Percentiles rank a stretch among this genome's conserved stretches.
Conservation (phyloP, 2,329 filamentous ascomycete species). For the Calonectria multiphialidica region DNA sequence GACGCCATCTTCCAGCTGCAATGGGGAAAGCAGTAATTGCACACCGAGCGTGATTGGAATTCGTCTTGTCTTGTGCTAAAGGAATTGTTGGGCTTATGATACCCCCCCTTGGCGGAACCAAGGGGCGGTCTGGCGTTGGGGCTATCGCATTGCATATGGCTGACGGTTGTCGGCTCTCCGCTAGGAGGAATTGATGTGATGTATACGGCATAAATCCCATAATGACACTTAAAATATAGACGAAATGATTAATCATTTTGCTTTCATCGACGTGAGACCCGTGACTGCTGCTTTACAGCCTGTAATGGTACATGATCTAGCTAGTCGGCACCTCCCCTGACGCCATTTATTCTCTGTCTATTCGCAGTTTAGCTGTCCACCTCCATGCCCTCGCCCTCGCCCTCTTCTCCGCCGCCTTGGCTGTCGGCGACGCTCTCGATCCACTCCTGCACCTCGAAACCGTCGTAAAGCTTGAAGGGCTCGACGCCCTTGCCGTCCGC, state of each 20-base stretch:
- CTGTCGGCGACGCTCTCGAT: conserved; percentile 79
- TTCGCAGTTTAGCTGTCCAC: conserved; percentile 48
- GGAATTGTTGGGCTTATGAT: conserved; percentile 14
- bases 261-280: conserved; percentile 35
- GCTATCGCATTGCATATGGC: conserved; percentile 20
- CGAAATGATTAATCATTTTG: conserved; percentile 32
- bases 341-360: conserved; percentile 33
- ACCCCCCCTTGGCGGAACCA: conserved; percentile 7
- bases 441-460: conserved; percentile 86
- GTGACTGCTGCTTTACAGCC: conserved; percentile 45
- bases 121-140: conserved; percentile 33
- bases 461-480: conserved; percentile 91
- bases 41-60: not conserved
- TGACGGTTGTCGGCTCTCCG: conserved; percentile 21
- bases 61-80: not conserved
- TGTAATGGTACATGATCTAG: conserved; percentile 54
- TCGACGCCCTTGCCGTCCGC: conserved; percentile 70
- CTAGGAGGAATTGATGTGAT: conserved; percentile 26
- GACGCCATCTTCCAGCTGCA: conserved; percentile 82
- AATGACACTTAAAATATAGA: conserved; percentile 37
- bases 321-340: conserved; percentile 35
- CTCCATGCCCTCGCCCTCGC: conserved; percentile 50
- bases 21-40: conserved; percentile 76
- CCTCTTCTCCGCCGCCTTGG: conserved; percentile 55
- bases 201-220: conserved; percentile 30